Base-by-base conservation (phyloP, 495 filamentous ascomycete species). In the Xylaria grammica region DNA sequence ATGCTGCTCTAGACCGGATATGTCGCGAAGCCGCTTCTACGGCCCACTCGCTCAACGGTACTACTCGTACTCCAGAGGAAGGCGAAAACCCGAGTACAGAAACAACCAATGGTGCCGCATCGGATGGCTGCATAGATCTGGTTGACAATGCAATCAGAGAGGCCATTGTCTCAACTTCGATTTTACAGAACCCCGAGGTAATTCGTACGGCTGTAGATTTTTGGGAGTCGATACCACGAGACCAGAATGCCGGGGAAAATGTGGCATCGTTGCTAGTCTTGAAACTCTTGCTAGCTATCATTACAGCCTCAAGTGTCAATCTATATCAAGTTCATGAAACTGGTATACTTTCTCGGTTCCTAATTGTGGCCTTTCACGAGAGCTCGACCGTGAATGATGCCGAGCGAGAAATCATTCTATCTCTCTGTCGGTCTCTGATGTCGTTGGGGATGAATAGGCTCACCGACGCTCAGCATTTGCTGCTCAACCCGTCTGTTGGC, bases 381-480 rank as follows among this genome's bases (percentile, higher is more conserved):
- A 65, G 85, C 49, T 74, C 77, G 26, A 68, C 70, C 48, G 72
- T 86, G 9, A 78, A 82, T 1, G 76, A 79, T 29, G 65, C 68
- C 3, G 89, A 92, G 68, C 84, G 78, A 66, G 65, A 75, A 19
- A 80, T 87, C 36, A 84, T 93, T 32, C 77, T 87, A 67, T 77
- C 83, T 15, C 76, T 93, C 24, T 87, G 85, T 65, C 76, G 77
- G 45, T 78, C 77, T 65, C 75, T 93, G 26, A 84, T 91, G 68
- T 77, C 80, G 19, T 78, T 90, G 59, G 95, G 95, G 24, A 84
- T 96, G 66, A 89, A 84, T 66, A 85, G 79, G 65, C 79, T 97
- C 44, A 87, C 90, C 56, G 92, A 97, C 81, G 91, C 91, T 20
- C 87, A 91, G 66, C 85, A 85, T 57, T 81, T 99, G 42, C 87